These are phyloP conservation scores for Plasmodium inui DNA, from an alignment of 169 alveolate species.

Conservation along the genomic window DNA sequence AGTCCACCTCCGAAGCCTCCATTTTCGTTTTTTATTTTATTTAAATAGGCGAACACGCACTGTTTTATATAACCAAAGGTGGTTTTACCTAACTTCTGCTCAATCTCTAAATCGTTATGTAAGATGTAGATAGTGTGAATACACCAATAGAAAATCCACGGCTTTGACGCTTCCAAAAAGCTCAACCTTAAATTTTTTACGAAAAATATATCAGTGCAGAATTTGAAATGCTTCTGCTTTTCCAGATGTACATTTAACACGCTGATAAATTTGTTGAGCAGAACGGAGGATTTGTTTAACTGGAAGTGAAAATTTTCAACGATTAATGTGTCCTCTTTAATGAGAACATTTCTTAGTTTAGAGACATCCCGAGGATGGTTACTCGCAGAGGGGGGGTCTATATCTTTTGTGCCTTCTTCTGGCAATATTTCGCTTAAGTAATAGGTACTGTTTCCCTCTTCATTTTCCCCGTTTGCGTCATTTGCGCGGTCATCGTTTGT, in stretches of 20 bases:
- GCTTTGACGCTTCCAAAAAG: constrained; percentile 72
- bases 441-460: background rate
- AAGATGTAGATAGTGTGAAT: constrained; percentile 52
- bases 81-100: constrained; percentile 35
- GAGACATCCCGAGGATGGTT: background rate
- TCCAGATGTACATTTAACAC: constrained; percentile 60
- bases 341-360: constrained; percentile 4
- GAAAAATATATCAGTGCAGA: constrained; percentile 70
- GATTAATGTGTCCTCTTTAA: constrained; percentile 17
- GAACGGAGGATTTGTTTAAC: constrained; percentile 53
- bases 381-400: background rate
- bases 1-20: constrained; percentile 96
- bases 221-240: constrained; percentile 60
- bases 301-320: constrained; percentile 20
- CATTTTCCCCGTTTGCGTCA: background rate
- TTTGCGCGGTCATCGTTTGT: background rate
- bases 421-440: background rate
- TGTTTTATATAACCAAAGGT: constrained; percentile 57
- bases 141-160: constrained; percentile 76
- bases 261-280: constrained; percentile 52
- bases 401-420: background rate
- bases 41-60: constrained; percentile 49
- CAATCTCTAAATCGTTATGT: constrained; percentile 60
- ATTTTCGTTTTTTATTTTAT: constrained; percentile 67
- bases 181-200: constrained; percentile 54